Conservation (phyloP, 2,329 filamentous ascomycete species). For the Ophiostoma sp. region DNA sequence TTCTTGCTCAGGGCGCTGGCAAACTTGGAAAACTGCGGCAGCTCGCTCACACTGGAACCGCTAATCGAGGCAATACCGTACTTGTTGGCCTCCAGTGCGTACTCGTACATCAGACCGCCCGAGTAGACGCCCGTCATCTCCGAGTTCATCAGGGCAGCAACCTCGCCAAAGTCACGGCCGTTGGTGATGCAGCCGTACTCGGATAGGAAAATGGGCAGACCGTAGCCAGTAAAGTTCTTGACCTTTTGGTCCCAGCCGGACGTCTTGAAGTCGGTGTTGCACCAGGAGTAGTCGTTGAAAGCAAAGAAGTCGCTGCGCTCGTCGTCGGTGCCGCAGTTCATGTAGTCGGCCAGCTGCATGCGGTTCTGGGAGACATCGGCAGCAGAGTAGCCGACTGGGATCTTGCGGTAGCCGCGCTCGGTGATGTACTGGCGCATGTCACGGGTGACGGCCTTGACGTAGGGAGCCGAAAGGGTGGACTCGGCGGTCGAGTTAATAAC, state of each 20-base stretch:
- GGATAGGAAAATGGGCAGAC: slow-evolving; percentile 86
- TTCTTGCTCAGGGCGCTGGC: slow-evolving; percentile 45
- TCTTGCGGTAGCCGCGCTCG: slow-evolving; percentile 54
- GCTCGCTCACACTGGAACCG: slow-evolving; percentile 50
- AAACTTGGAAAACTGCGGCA: slow-evolving; percentile 57
- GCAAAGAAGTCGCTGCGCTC: slow-evolving; percentile 84
- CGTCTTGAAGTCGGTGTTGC: slow-evolving; percentile 61
- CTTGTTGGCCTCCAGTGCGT: slow-evolving; percentile 70
- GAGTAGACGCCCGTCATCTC: slow-evolving; percentile 91
- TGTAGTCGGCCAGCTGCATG: slow-evolving; percentile 79
- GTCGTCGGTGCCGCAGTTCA: slow-evolving; percentile 86
- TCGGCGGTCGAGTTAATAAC: slow-evolving; percentile 64
- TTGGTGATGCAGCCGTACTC: slow-evolving; percentile 88
- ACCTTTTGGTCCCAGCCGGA: slow-evolving; percentile 88
- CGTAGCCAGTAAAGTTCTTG: slow-evolving; percentile 78
- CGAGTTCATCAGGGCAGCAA: slow-evolving; percentile 69
- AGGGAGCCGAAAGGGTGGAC: slow-evolving; percentile 62
- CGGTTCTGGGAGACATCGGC: slow-evolving; percentile 84
- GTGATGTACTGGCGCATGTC: slow-evolving; percentile 69
- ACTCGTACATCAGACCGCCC: slow-evolving; percentile 94
- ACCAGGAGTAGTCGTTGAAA: slow-evolving; percentile 89
- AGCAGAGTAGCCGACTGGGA: slow-evolving; percentile 71
- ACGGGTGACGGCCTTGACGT: slow-evolving; percentile 73
- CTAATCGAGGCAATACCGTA: slow-evolving; percentile 73
- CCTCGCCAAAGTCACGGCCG: slow-evolving; percentile 74